Evolutionary conservation across 2,329 filamentous ascomycete species (phyloP).

Genomic region (Exophiala aquamarina): DNA sequence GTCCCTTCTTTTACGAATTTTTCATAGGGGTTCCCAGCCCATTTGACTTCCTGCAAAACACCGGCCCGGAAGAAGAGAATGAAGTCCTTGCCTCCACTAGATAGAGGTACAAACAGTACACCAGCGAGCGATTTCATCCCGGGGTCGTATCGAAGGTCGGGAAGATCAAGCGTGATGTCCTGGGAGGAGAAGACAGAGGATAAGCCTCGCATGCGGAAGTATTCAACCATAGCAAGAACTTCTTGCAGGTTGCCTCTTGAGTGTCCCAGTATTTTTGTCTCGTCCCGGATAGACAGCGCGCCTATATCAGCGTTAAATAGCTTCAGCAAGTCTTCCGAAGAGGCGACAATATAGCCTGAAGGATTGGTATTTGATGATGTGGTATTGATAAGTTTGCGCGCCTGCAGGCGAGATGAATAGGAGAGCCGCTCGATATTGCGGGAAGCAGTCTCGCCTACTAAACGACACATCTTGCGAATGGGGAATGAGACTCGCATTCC

Average conservation of each 20-base stretch:
- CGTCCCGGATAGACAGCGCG: slow-evolving; percentile 78
- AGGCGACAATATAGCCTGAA: slow-evolving; percentile 86
- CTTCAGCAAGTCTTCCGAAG: slow-evolving; percentile 78
- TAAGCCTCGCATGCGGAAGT: slow-evolving; percentile 72
- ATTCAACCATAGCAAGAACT: slow-evolving; percentile 79
- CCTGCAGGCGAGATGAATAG: slow-evolving; percentile 80
- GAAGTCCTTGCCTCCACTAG: slow-evolving; percentile 73
- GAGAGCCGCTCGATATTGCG: slow-evolving; percentile 85
- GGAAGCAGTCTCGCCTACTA: slow-evolving; percentile 82
- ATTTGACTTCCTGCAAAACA: slow-evolving; percentile 74
- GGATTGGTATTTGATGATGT: slow-evolving; percentile 78
- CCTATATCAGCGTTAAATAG: slow-evolving; percentile 88
- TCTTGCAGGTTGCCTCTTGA: slow-evolving; percentile 73
- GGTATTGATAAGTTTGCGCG: slow-evolving; percentile 84
- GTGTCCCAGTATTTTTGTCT: slow-evolving; percentile 80
- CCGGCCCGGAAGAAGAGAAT: slow-evolving; percentile 87
- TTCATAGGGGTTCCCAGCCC: slow-evolving; percentile 84
- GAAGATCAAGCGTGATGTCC: slow-evolving; percentile 74
- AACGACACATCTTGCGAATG: slow-evolving; percentile 85
- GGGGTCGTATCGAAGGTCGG: slow-evolving; percentile 74
- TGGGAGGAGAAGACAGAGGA: slow-evolving; percentile 76
- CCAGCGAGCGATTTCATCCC: slow-evolving; percentile 79
- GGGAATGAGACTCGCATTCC: slow-evolving; percentile 93
- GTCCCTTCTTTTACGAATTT: slow-evolving; percentile 74
- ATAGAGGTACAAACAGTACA: slow-evolving; percentile 77